phyloP scores from a whole-genome alignment of 305 asterid species.

The Stenogyne calaminthoides region DNA sequence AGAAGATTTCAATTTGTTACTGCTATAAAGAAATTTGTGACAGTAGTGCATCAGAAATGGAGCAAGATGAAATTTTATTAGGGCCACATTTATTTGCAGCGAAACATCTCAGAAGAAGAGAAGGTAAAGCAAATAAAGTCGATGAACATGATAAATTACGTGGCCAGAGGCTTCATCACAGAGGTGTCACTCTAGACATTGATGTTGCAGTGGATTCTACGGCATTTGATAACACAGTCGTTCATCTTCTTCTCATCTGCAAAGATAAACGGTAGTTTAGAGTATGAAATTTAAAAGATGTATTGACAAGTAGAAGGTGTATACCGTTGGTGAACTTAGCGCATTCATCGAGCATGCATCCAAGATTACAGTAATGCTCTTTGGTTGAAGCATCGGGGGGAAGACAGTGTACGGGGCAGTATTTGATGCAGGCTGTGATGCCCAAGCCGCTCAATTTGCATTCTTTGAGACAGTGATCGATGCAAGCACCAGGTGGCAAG shows the following conservation, averaged over 20 bases:
- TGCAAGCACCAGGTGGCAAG: conserved; percentile 46
- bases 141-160: neutral
- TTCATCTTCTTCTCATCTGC: conserved; percentile 50
- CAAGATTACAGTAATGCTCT: conserved; percentile 41
- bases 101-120: conserved; percentile 18
- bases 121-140: neutral
- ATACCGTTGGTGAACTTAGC: conserved; percentile 42
- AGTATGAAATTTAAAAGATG: neutral
- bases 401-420: conserved; percentile 50
- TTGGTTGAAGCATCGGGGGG: conserved; percentile 36
- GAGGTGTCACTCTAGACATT: conserved; percentile 3
- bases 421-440: conserved; percentile 39
- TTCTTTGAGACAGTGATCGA: conserved; percentile 42
- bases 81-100: conserved; percentile 34
- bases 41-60: too few relatives aligned
- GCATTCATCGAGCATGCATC: conserved; percentile 45
- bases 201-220: conserved; percentile 40
- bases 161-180: conserved; percentile 7
- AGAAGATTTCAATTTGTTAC: neutral
- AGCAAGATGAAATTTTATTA: conserved; percentile 8
- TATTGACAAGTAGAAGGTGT: neutral
- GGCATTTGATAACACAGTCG: conserved; percentile 40
- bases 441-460: conserved; percentile 43
- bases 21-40: neutral
- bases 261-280: neutral